These are phyloP conservation scores for Phyllostachys edulis DNA, from an alignment of 176 grass and related monocot genomes.

Conservation along the genomic window DNA sequence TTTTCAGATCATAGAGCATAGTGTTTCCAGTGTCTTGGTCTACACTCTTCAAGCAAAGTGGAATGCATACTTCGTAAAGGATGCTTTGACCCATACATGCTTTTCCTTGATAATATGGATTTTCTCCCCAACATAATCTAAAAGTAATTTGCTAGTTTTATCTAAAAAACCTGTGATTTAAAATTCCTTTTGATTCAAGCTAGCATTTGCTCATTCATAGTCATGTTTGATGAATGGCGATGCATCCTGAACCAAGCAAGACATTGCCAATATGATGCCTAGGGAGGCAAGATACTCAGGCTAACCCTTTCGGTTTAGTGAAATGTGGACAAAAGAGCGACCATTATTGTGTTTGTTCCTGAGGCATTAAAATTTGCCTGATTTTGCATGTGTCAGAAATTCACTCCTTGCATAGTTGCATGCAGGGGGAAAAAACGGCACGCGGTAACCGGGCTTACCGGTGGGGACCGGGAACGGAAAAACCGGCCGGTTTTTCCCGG, in stretches of 20 bases:
- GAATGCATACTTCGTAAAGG: background rate
- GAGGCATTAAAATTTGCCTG: background rate
- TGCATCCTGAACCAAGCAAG: background rate
- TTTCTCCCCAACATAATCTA: background rate
- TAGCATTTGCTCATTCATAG: background rate
- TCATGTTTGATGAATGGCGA: background rate
- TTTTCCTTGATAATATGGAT: background rate
- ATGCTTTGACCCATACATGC: background rate
- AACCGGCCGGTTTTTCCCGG: too few relatives aligned
- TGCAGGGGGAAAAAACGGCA: too few relatives aligned
- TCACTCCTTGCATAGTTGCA: background rate
- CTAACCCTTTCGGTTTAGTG: background rate
- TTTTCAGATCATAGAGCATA: conserved; percentile 16
- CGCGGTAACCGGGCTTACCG: too few relatives aligned
- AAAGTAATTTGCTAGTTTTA: background rate
- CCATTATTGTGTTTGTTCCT: background rate
- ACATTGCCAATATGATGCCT: background rate
- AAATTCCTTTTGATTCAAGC: background rate
- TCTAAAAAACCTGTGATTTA: background rate
- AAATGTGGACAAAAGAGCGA: background rate
- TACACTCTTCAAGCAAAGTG: conserved; percentile 16
- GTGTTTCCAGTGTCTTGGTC: background rate
- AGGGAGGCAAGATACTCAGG: background rate
- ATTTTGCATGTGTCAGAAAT: background rate
- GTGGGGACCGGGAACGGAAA: too few relatives aligned